Evolutionary conservation across 768 basidiomycete species (phyloP), one percentile per base, ranked within the genome.

Genomic region (Mycena maculata): DNA sequence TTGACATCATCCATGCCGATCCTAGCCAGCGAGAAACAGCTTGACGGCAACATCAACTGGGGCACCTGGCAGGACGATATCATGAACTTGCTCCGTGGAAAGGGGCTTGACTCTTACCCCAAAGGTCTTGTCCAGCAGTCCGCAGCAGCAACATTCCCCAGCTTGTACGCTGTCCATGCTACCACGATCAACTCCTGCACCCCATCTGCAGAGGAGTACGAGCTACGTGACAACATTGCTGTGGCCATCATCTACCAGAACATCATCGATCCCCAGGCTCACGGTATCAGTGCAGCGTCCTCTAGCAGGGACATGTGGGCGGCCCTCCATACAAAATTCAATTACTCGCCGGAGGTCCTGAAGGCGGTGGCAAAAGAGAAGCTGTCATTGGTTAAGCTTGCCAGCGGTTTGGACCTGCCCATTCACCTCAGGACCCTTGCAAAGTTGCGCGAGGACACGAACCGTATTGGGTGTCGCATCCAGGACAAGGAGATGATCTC

Each of bases 161-260:
- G 36, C 10, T 38, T 38, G 36, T 38, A 38, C 16, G n/a, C n/a
- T n/a, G n/a, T n/a, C n/a, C n/a, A n/a, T n/a, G n/a, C n/a, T n/a
- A n/a, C n/a, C n/a, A n/a, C 36, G 10, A 38, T 38, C 8, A 62
- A 67, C 28, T 61, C 66, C 27, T 23, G 25, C 15, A 28, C 25
- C 10, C 66, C 66, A 5, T 57, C 60, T 5, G 7, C 27, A 28
- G 66, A 67, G 25, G 66, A 67, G n/a, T n/a, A n/a, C n/a, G n/a
- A n/a, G n/a, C n/a, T n/a, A n/a, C n/a, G n/a, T n/a, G n/a, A n/a
- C n/a, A 20, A 18, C 12, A 23, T 47, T 2, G 39, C 36, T 0
- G 44, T 23, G 2, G 25, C 53, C 1, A 55, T 57, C n/a, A 30
- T 67, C 16, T 67, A 49, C 39, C 60, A 62, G 60, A 67, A 67